These are phyloP conservation scores for Staphylotrichum longicolle DNA, from an alignment of 495 filamentous ascomycete genomes.

Conservation along the genomic window DNA sequence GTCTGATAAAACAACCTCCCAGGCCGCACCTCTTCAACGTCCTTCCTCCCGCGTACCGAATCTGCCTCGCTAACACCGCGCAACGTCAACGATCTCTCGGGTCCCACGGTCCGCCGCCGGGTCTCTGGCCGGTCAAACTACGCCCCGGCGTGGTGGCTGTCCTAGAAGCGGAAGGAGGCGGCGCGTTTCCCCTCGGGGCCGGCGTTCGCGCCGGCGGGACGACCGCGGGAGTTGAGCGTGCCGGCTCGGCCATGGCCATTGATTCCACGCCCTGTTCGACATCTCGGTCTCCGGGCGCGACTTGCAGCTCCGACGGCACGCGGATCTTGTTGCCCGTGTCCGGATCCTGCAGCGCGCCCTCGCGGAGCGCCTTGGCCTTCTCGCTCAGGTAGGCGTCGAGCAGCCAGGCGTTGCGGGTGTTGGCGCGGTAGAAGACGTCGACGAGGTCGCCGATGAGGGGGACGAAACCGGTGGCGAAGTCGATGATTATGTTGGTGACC, in stretches of 20 bases:
- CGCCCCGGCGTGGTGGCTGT: constrained; percentile 4
- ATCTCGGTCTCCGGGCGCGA: background rate
- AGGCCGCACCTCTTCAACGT: background rate
- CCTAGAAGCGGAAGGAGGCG: background rate
- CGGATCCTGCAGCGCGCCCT: constrained; percentile 35
- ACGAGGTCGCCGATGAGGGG: constrained; percentile 82
- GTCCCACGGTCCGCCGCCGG: constrained; percentile 6
- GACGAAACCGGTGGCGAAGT: constrained; percentile 78
- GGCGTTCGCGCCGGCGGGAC: constrained; percentile 5
- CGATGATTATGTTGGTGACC: constrained; percentile 72
- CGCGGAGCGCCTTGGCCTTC: constrained; percentile 49
- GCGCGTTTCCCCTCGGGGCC: constrained; percentile 1
- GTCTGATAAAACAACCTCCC: background rate
- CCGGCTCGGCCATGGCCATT: background rate
- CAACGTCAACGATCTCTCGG: constrained; percentile 15
- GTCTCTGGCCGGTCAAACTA: constrained; percentile 11
- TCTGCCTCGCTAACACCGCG: too few relatives aligned
- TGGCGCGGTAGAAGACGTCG: constrained; percentile 62
- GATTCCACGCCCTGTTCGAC: constrained; percentile 16
- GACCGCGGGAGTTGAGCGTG: background rate
- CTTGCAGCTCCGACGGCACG: constrained; percentile 9
- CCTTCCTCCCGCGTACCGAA: too few relatives aligned
- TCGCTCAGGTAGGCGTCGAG: constrained; percentile 69
- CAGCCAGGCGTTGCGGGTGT: constrained; percentile 72
- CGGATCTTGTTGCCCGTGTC: constrained; percentile 17